Conservation (phyloP, 768 basidiomycete species). For the Russula abietina region DNA sequence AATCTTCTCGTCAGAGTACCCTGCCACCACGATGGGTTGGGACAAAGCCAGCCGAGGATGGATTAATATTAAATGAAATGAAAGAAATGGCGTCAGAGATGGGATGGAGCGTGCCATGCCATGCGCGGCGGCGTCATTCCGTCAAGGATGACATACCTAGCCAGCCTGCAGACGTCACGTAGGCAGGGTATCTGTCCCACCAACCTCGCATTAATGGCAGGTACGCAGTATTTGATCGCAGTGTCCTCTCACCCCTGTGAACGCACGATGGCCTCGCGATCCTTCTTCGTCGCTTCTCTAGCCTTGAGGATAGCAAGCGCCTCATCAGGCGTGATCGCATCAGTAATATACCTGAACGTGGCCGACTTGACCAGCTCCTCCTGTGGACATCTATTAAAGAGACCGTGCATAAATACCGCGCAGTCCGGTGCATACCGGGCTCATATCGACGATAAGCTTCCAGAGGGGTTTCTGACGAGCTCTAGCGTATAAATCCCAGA, state of each 20-base stretch:
- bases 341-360: constrained; percentile 87
- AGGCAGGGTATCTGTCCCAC: no score
- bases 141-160: neutral
- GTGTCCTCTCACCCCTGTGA: no score
- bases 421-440: constrained; percentile 44
- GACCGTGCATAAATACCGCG: neutral
- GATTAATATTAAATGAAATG: no score
- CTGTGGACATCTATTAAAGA: constrained; percentile 32
- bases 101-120: no score
- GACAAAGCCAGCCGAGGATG: no score
- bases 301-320: constrained; percentile 76
- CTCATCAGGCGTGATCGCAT: constrained; percentile 87
- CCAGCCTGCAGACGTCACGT: no score
- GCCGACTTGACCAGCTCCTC: constrained; percentile 73
- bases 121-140: neutral
- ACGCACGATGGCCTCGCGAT: constrained; percentile 39
- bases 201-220: no score
- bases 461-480: constrained; percentile 80
- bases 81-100: constrained; percentile 1
- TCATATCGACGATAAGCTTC: constrained; percentile 91
- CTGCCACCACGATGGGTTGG: no score
- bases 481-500: constrained; percentile 92
- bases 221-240: no score
- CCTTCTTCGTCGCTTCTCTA: constrained; percentile 69
- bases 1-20: no score